Base-by-base conservation (phyloP, 352 stramenopile genomes). In the Phytophthora pseudosyringae region DNA sequence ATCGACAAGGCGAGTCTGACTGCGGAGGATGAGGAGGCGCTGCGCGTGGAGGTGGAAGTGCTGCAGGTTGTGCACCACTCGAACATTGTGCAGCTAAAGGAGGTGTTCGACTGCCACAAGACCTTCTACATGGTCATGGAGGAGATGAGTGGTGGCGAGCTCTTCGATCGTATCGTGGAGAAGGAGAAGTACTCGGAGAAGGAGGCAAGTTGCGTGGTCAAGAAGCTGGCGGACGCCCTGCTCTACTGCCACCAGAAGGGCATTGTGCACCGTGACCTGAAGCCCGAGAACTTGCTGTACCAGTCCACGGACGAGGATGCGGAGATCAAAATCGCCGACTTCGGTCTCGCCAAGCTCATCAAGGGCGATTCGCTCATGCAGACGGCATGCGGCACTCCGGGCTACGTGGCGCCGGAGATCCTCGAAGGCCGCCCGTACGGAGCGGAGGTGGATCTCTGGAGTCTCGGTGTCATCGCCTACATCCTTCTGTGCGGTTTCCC, bases 331-430 rank as follows among this genome's bases (percentile, higher is more conserved):
- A 96, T 98, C 48, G 88, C 89, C 32, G 91, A 97, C 67, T 98
- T 98, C 75, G 91, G 91, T 3, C 74, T 98, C 3, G 83, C 85
- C 28, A 98, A 98, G 68, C 85, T 97, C 40, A 83, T 98, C 38
- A 90, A 93, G 55, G 91, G 93, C 41, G 90, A 98, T 88, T 97
- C 87, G 35, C 87, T 93, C 60, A 93, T 99, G 69, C 95, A 95
- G 40, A 98, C 95, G 5, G 94, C 97, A 51, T 99, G 96, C 69
- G 97, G 97, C 26, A 99, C 96, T 36, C 96, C 96, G 0, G 96
- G 96, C 1, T 99, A 99, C 78, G 95, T 99, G 6, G 97, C 97
- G 1, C 95, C 97, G 0, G 97, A 99, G 81, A 98, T 99, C 75
- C 73, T 99, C 26, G 83, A 97, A 64, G 91, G 93, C 5, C 81